These are phyloP conservation scores for Aspergillus flavus DNA, from an alignment of 2,329 filamentous ascomycete genomes.

Conservation along the genomic window DNA sequence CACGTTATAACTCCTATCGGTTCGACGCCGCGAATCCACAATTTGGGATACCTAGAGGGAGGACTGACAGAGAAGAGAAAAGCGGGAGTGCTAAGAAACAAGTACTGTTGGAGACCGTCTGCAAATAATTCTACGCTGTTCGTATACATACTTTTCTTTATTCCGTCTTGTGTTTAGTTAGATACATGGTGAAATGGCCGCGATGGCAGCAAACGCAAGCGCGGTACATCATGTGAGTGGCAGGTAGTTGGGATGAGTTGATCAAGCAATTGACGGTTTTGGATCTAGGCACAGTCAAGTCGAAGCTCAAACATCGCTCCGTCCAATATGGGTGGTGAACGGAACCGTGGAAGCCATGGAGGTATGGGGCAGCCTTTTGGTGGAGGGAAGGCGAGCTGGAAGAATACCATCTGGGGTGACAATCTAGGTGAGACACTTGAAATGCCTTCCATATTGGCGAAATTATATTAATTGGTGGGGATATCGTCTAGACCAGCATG, in stretches of 20 bases:
- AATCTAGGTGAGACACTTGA: slow-evolving; percentile 38
- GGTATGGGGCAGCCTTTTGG: slow-evolving; percentile 49
- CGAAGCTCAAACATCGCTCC: slow-evolving; percentile 45
- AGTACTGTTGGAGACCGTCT: slow-evolving; percentile 3
- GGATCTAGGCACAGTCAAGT: slow-evolving; percentile 33
- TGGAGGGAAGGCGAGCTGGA: slow-evolving; percentile 46
- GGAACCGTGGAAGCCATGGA: slow-evolving; percentile 40
- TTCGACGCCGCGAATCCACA: background rate
- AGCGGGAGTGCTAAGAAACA: background rate
- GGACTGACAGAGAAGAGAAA: background rate
- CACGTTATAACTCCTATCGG: background rate
- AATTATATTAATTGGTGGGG: background rate
- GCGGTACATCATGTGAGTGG: slow-evolving; percentile 42
- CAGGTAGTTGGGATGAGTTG: background rate
- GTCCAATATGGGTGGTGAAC: slow-evolving; percentile 38
- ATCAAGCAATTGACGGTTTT: slow-evolving; percentile 15
- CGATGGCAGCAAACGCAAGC: slow-evolving; percentile 39
- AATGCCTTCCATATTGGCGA: slow-evolving; percentile 19
- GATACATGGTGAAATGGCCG: slow-evolving; percentile 33
- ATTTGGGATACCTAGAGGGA: background rate
- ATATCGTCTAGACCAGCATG: slow-evolving; percentile 29
- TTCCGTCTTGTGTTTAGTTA: slow-evolving; percentile 10
- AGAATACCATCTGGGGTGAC: slow-evolving; percentile 57
- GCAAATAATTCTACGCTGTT: slow-evolving; percentile 29
- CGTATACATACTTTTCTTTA: slow-evolving; percentile 28